Evolutionary conservation across 768 basidiomycete genomes (phyloP), one percentile per base, ranked within the genome.

Genomic region (Flagelloscypha sp.): DNA sequence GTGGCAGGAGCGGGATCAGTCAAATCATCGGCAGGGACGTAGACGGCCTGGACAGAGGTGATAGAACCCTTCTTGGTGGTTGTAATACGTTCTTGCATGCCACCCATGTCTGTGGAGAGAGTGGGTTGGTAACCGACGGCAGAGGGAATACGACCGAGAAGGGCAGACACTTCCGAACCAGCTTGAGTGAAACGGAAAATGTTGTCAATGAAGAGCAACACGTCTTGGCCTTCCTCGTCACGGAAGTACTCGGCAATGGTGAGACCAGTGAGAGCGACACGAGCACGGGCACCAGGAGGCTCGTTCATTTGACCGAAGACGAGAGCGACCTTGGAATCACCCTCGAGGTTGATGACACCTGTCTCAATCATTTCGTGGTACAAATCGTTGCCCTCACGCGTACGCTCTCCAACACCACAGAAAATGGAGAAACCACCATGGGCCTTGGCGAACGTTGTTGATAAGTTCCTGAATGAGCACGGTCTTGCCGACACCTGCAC

Each of bases 251-350:
- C 95, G 47, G 95, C 95, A 51, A 98, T 98, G 57, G 95, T 99
- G 41, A 99, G 71, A 65, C 95, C 95, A 51, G 95, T 98, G 53
- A 99, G 80, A 47, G 95, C 95, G 54, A 99, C 95, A 85, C 95
- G 95, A 55, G 95, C 95, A 79, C 95, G 93, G 50, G 95, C 95
- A 79, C 95, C 95, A 53, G 95, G 95, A 60, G 95, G 95, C 74
- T 99, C 95, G 71, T 99, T 99, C 95, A 99, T 99, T 70, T 99
- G 95, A 74, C 95, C 95, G 72, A 99, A 99, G 51, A 99, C 95
- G 46, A 99, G 81, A 54, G 95, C 94, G 66, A 97, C 95, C 79
- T 99, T 99, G 62, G 95, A 99, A 65, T 98, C 93, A 65, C 94
- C 95, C 59, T 97, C 78, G 57, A 98, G 81, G 69, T 98, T 94